Conservation (phyloP, 192 early-diverging fungal genomes). For the Lobosporangium transversale region DNA sequence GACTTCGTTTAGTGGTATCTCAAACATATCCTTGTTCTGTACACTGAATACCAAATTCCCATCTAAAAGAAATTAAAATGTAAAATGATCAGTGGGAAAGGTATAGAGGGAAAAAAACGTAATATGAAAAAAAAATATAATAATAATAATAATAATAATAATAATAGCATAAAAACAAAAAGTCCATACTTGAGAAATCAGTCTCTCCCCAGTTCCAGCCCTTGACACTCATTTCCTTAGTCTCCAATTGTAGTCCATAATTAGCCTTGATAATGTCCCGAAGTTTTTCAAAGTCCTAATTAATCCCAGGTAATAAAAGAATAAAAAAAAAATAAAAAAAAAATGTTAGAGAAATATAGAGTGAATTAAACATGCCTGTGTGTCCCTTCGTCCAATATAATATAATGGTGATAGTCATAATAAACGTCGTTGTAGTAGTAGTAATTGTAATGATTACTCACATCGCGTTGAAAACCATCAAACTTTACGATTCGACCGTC, state of each 20-base stretch:
- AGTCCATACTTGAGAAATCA: conserved; percentile 74
- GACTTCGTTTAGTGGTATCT: conserved; percentile 89
- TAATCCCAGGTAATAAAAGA: neutral
- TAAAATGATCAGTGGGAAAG: neutral
- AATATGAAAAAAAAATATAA: neutral
- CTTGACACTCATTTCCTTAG: conserved; percentile 85
- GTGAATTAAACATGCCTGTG: too few species aligned
- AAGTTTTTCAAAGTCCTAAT: conserved; percentile 90
- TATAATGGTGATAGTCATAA: too few species aligned
- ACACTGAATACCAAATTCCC: conserved; percentile 85
- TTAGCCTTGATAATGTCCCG: conserved; percentile 72
- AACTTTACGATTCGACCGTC: conserved; percentile 84
- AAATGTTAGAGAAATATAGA: neutral
- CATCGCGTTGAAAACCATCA: conserved; percentile 87
- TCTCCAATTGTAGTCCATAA: conserved; percentile 81
- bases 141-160: neutral
- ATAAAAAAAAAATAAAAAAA: conserved; percentile 2
- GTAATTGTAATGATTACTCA: conserved; percentile 29
- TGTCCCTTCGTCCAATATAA: too few species aligned
- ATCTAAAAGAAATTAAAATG: conserved; percentile 27
- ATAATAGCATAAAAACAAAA: neutral
- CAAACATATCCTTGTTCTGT: conserved; percentile 86
- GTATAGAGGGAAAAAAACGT: neutral
- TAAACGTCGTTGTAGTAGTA: too few species aligned
- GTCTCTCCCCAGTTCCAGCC: conserved; percentile 98